Evolutionary conservation across 2,329 filamentous ascomycete genomes (phyloP).

Genomic region (Colletotrichum musicola): DNA sequence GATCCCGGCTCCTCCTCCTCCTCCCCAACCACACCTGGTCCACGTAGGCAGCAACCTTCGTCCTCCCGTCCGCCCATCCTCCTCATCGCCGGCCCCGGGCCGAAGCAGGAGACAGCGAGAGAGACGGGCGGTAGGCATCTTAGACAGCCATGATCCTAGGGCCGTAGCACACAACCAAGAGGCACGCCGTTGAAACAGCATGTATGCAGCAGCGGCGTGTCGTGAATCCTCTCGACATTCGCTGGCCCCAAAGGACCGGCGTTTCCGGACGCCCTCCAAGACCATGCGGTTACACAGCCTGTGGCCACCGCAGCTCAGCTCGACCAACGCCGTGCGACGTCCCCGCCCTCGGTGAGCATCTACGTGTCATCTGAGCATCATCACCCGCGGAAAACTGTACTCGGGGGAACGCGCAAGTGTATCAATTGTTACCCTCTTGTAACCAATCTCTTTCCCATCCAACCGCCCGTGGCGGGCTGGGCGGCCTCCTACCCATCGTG

Average conservation of each 20-base stretch:
- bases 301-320: slow-evolving; percentile 14
- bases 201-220: slow-evolving; percentile 16
- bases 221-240: slow-evolving; percentile 6
- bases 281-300: slow-evolving; percentile 17
- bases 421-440: slow-evolving; percentile 19
- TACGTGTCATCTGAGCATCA: slow-evolving; percentile 10
- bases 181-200: slow-evolving; percentile 4
- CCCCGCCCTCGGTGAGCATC: neutral
- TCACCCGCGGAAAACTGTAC: slow-evolving; percentile 10
- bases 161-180: neutral
- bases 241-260: neutral
- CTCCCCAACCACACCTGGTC: neutral
- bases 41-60: too few relatives aligned
- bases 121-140: neutral
- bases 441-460: slow-evolving; percentile 14
- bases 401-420: slow-evolving; percentile 2
- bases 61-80: too few relatives aligned
- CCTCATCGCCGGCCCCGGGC: neutral
- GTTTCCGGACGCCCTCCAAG: neutral
- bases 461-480: neutral
- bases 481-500: neutral
- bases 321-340: slow-evolving; percentile 11
- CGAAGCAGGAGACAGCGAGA: neutral
- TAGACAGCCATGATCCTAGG: neutral
- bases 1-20: neutral